A percentile compares a stretch with the other conserved stretches of the same genome.
Conservation (phyloP, 192 early-diverging fungal species). For the Backusella psychrophila region DNA sequence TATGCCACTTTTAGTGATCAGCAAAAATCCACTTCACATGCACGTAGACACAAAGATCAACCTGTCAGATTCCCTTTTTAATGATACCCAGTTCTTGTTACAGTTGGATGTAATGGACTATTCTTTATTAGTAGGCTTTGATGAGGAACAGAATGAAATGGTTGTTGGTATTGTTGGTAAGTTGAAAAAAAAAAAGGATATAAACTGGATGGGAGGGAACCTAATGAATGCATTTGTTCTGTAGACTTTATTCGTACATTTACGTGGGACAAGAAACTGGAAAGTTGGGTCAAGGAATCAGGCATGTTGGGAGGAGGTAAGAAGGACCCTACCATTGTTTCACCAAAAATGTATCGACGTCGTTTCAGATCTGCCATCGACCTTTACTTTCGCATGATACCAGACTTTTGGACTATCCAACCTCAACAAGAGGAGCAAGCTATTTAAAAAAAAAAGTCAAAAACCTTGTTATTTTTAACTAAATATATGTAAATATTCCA, state of each 20-base stretch:
- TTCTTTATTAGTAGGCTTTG: conserved; percentile 92
- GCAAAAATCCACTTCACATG: conserved; percentile 86
- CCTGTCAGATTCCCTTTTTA: conserved; percentile 79
- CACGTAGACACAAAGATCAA: conserved; percentile 85
- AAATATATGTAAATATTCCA: not conserved
- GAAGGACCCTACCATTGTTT: conserved; percentile 94
- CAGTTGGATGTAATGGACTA: conserved; percentile 98
- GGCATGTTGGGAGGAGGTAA: conserved; percentile 87
- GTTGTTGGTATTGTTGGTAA: conserved; percentile 94
- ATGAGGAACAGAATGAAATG: conserved; percentile 80
- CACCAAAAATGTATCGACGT: conserved; percentile 89
- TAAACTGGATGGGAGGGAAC: no score
- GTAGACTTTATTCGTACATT: conserved; percentile 94
- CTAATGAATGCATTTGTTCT: no score
- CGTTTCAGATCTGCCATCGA: conserved; percentile 96
- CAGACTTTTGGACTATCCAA: conserved; percentile 52
- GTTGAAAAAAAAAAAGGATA: conserved; percentile 2
- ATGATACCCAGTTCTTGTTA: conserved; percentile 92
- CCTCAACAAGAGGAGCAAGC: not conserved
- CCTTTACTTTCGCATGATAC: conserved; percentile 82
- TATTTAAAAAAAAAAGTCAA: not conserved
- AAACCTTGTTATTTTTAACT: not conserved
- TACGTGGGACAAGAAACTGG: conserved; percentile 98
- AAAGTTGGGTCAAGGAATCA: conserved; percentile 97
- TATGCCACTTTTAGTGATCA: conserved; percentile 50